Evolutionary conservation across 352 stramenopile species (phyloP).

Genomic region (Globisporangium camurandrum): DNA sequence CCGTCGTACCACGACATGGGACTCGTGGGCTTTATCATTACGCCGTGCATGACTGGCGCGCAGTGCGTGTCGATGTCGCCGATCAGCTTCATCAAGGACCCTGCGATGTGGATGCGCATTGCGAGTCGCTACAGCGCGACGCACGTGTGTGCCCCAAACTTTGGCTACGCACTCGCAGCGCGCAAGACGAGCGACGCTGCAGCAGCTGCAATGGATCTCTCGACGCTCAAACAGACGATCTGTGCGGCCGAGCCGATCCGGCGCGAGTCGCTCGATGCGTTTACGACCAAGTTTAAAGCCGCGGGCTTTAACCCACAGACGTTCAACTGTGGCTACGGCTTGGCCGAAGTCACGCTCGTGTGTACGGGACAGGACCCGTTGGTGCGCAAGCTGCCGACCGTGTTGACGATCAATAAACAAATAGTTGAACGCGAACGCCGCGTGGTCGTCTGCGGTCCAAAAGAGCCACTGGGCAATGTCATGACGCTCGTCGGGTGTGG

Average conservation of each 20-base stretch:
- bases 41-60: conserved; percentile 40
- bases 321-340: conserved; percentile 79
- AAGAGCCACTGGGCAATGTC: conserved; percentile 23
- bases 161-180: conserved; percentile 66
- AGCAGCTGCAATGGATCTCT: conserved; percentile 51
- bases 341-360: conserved; percentile 79
- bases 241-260: conserved; percentile 79
- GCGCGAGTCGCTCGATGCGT: conserved; percentile 64
- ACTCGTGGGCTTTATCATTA: conserved; percentile 77
- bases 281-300: conserved; percentile 54
- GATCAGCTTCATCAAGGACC: conserved; percentile 84
- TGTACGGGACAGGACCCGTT: conserved; percentile 60
- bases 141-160: conserved; percentile 73
- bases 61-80: conserved; percentile 78
- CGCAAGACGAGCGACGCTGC: conserved; percentile 70
- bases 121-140: conserved; percentile 71
- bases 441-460: conserved; percentile 24
- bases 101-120: conserved; percentile 70
- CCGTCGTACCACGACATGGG: conserved; percentile 84
- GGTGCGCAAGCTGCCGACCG: conserved; percentile 36
- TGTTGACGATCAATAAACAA: conserved; percentile 62
- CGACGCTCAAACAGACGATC: conserved; percentile 62
- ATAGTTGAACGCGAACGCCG: conserved; percentile 50
- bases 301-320: conserved; percentile 55
- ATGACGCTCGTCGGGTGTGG: conserved; percentile 76